Evolutionary conservation across 2,329 filamentous ascomycete species (phyloP), one percentile per base, ranked within the genome.

Genomic region (Epichloe sylvatica): DNA sequence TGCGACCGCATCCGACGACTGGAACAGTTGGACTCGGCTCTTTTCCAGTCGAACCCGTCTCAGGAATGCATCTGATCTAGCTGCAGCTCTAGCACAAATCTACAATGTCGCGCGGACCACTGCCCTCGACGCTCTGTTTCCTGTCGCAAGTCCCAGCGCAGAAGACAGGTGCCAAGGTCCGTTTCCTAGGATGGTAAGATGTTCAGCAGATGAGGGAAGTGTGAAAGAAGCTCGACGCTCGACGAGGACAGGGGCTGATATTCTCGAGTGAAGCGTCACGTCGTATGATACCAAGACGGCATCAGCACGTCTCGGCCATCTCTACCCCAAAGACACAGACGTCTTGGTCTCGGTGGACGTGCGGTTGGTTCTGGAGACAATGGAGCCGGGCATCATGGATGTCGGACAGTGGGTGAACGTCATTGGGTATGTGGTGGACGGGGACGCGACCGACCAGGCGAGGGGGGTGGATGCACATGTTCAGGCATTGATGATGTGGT

Each of bases 401-500:
- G 69, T 84, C 25, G 91, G 91, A n/a, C 76, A 83, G 52, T 96
- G 90, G 89, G 67, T 96, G 46, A 94, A 96, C 62, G 75, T 96
- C 3, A 78, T 96, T 55, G 91, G 90, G 5, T 94, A 94, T 63
- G 71, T 90, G 49, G 74, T 23, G 34, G 49, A 50, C 12, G 17
- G 34, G 15, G 17, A 8, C 11, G 45, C 30, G 45, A n/a, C 35
- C 21, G 46, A 36, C 12, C 12, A 9, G 17, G n/a, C 5, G n/a
- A 6, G 8, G 46, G 46, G 30, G 7, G 46, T 35, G 19, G 36
- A 30, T 13, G 65, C 74, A 30, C 60, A 68, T 50, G 70, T 95
- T 17, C 86, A 95, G 61, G 88, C 86, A 1, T 64, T 92, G 43
- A 70, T 89, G 59, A 64, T 94, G 3, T 94, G 90, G 82, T 73